Evolutionary conservation across 1,139 yeast species (phyloP), one percentile per base, ranked within the genome.

Genomic region (Magnusiomyces tetraspermus): DNA sequence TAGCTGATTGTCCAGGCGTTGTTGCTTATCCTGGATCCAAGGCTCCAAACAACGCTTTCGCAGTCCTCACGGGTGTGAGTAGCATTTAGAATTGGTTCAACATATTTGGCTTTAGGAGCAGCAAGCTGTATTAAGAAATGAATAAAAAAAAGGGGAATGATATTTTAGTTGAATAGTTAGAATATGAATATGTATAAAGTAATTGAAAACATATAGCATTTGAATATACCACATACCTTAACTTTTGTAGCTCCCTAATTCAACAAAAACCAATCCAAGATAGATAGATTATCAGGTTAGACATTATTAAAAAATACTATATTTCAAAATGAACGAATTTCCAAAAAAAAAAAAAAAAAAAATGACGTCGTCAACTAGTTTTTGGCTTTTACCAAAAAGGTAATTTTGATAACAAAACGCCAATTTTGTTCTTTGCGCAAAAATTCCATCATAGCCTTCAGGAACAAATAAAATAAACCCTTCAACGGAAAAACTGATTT

Each of bases 91-190:
- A 92, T 86, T 1, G 97, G 97, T 69, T 89, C 96, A 53, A 90
- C 83, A 66, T 92, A 94, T 67, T 94, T 92, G 46, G 95, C 85
- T 71, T 92, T 92, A n/a, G 98, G 98, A 28, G 97, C 96, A n/a
- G 98, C 97, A 71, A 89, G 80, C 77, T 82, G 17, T 13, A 33
- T 13, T 8, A 72, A 52, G 73, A 71, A 59, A 74, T 74, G 56
- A 78, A 24, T 8, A 28, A 36, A 24, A 26, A 30, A 19, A 13
- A 40, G 19, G 26, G 1, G 2, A 50, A 23, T 15, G 23, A 59
- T 78, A 78, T 21, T 78, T 78, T 61, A 75, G 38, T 33, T 31
- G 46, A 47, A 30, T 44, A 47, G 42, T 38, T 23, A n/a, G n/a
- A n/a, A n/a, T n/a, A n/a, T n/a, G n/a, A n/a, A 28, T 11, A 11